phyloP scores from a whole-genome alignment of 306 rosid species.

The Pyrus communis region DNA sequence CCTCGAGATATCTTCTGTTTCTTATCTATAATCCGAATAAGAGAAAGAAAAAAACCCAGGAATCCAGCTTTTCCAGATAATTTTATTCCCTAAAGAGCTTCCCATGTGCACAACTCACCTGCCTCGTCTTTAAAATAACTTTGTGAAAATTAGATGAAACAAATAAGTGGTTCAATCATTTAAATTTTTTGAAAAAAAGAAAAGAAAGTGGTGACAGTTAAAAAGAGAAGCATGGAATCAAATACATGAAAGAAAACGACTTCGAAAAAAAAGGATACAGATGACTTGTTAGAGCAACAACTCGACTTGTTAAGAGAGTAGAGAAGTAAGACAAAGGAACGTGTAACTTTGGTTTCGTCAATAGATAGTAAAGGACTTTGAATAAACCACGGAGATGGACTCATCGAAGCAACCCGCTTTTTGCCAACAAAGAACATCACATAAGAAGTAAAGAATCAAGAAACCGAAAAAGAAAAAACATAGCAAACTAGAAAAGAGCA shows the following conservation, averaged over 20 bases:
- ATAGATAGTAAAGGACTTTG: constrained; percentile 22
- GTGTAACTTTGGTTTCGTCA: constrained; percentile 25
- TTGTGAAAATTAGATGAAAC: constrained; percentile 30
- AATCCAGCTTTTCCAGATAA: constrained; percentile 23
- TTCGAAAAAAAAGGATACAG: constrained; percentile 7
- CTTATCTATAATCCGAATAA: constrained; percentile 17
- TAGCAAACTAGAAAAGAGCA: neutral
- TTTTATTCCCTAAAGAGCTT: constrained; percentile 26
- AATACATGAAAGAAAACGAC: constrained; percentile 14
- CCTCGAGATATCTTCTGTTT: constrained; percentile 20
- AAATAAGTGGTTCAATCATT: constrained; percentile 32
- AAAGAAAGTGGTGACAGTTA: constrained; percentile 29
- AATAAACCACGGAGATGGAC: constrained; percentile 3
- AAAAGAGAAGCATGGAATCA: constrained; percentile 25
- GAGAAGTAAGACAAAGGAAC: constrained; percentile 27
- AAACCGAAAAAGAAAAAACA: neutral
- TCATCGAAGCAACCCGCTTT: constrained; percentile 29
- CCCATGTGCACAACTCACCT: constrained; percentile 48
- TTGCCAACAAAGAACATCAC: constrained; percentile 23
- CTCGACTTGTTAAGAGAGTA: constrained; percentile 14
- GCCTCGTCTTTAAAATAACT: constrained; percentile 22
- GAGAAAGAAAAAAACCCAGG: constrained; percentile 4
- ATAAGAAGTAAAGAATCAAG: constrained; percentile 20
- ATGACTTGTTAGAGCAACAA: constrained; percentile 19
- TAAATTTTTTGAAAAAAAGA: constrained; percentile 12